Percentiles rank a stretch among this genome's conserved stretches.
phyloP scores from a whole-genome alignment of 176 grass and related monocot genomes.

The Eleusine indica region DNA sequence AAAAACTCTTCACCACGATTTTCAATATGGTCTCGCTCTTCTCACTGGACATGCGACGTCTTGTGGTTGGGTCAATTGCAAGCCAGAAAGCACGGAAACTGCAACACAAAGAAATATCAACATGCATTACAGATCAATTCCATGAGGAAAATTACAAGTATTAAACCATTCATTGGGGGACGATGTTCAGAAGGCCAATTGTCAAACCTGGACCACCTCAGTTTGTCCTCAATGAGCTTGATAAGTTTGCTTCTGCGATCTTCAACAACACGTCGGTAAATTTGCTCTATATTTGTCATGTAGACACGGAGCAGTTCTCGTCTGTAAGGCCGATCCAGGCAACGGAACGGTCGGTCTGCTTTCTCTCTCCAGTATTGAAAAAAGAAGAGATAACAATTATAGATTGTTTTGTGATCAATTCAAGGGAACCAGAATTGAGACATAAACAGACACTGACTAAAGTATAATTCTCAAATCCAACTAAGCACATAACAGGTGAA shows the following conservation, averaged over 20 bases:
- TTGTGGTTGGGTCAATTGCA: constrained; percentile 60
- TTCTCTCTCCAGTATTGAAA: constrained; percentile 67
- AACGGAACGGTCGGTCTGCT: constrained; percentile 68
- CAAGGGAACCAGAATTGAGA: constrained; percentile 6
- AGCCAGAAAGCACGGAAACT: constrained; percentile 88
- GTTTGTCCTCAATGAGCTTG: constrained; percentile 80
- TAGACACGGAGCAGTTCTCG: constrained; percentile 82
- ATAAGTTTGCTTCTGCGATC: constrained; percentile 68
- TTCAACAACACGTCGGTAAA: constrained; percentile 78
- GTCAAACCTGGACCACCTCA: constrained; percentile 85
- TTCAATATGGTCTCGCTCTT: constrained; percentile 71
- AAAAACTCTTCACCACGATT: constrained; percentile 81
- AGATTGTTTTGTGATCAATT: constrained; percentile 16
- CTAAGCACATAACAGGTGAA: constrained; percentile 20
- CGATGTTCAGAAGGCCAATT: constrained; percentile 11
- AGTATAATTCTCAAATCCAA: constrained; percentile 12
- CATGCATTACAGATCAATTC: constrained; percentile 20
- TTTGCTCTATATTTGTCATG: constrained; percentile 88
- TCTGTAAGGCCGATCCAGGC: constrained; percentile 79
- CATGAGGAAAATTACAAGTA: background rate
- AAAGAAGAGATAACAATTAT: constrained; percentile 36
- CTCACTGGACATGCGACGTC: constrained; percentile 69
- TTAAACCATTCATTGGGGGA: constrained; percentile 1
- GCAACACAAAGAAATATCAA: constrained; percentile 47
- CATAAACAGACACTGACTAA: background rate